Percentiles rank a stretch among this genome's conserved stretches.
phyloP scores from a whole-genome alignment of 2,329 filamentous ascomycete species.

The Paracamarosporium sp. region DNA sequence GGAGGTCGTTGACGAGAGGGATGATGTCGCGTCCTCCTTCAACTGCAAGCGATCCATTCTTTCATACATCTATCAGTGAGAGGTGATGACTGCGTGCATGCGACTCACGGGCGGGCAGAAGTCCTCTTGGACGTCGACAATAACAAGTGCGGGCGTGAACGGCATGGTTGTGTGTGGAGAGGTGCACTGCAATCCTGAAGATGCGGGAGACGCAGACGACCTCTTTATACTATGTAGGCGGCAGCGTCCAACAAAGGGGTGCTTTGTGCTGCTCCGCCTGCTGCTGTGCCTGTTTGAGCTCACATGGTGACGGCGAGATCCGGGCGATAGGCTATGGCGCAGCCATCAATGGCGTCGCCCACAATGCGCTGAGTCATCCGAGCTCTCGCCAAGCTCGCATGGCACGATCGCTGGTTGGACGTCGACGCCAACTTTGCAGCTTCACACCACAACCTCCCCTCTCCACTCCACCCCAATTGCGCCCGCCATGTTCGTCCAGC shows the following conservation, averaged over 20 bases:
- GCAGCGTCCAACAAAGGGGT: not conserved
- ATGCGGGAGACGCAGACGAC: not conserved
- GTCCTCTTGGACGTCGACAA: slow-evolving; percentile 93
- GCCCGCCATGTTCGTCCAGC: slow-evolving; percentile 56
- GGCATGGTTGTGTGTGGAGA: slow-evolving; percentile 23
- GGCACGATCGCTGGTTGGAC: slow-evolving; percentile 24
- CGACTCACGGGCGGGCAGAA: slow-evolving; percentile 83
- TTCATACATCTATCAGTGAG: slow-evolving; percentile 18
- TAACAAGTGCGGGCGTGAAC: slow-evolving; percentile 65
- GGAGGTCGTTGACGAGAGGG: slow-evolving; percentile 74
- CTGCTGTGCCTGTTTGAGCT: not conserved
- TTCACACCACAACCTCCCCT: slow-evolving; percentile 34
- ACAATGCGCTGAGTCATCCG: slow-evolving; percentile 8
- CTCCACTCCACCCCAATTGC: slow-evolving; percentile 47
- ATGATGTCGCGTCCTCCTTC: slow-evolving; percentile 73
- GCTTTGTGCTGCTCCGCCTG: not conserved
- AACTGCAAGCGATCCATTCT: slow-evolving; percentile 90
- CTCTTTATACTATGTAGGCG: not conserved
- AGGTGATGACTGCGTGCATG: not conserved
- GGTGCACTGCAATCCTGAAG: not conserved
- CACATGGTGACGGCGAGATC: not conserved
- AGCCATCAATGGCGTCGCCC: not conserved
- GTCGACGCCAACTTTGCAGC: slow-evolving; percentile 34
- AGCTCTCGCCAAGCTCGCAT: slow-evolving; percentile 28
- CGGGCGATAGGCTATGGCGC: not conserved